These are phyloP conservation scores for Geosmithia flava DNA, from an alignment of 2,329 filamentous ascomycete species.

Conservation along the genomic window DNA sequence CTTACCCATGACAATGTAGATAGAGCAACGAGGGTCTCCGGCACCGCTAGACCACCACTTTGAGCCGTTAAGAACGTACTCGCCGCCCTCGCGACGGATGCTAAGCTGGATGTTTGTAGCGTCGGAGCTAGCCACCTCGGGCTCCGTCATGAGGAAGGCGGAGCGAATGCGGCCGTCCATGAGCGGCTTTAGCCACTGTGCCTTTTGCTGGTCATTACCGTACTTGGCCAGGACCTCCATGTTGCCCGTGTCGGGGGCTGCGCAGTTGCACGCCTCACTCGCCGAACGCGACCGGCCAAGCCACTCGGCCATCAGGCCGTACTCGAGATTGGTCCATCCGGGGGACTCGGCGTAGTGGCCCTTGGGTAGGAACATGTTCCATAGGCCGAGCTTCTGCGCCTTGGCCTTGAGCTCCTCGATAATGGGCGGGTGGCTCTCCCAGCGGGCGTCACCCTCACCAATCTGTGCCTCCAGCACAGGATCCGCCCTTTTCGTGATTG, in stretches of 20 bases:
- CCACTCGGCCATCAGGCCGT: constrained; percentile 94
- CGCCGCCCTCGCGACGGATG: constrained; percentile 72
- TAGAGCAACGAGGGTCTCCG: constrained; percentile 79
- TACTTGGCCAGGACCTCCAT: constrained; percentile 95
- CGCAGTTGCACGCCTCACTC: constrained; percentile 80
- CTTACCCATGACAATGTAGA: constrained; percentile 98
- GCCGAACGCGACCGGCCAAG: constrained; percentile 76
- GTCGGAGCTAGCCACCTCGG: constrained; percentile 77
- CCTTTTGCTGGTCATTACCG: constrained; percentile 75
- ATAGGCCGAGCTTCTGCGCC: constrained; percentile 72
- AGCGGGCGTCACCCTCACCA: constrained; percentile 63
- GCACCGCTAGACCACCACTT: constrained; percentile 99
- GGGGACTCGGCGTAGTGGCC: constrained; percentile 93
- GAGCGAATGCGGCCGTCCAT: constrained; percentile 78
- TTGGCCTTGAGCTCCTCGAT: constrained; percentile 84
- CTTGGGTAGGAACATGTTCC: constrained; percentile 97
- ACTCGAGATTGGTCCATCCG: constrained; percentile 91
- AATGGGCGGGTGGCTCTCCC: constrained; percentile 66
- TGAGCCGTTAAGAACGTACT: constrained; percentile 85
- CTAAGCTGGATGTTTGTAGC: constrained; percentile 84
- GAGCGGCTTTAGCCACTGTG: constrained; percentile 68
- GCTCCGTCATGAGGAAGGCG: constrained; percentile 91
- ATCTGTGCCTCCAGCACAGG: constrained; percentile 69
- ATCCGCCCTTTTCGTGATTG: constrained; percentile 35
- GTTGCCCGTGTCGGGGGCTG: constrained; percentile 86